Percentiles rank a stretch among this genome's conserved stretches.
Conservation (phyloP, 2,329 filamentous ascomycete genomes). For the Tricladium varicosporioides region DNA sequence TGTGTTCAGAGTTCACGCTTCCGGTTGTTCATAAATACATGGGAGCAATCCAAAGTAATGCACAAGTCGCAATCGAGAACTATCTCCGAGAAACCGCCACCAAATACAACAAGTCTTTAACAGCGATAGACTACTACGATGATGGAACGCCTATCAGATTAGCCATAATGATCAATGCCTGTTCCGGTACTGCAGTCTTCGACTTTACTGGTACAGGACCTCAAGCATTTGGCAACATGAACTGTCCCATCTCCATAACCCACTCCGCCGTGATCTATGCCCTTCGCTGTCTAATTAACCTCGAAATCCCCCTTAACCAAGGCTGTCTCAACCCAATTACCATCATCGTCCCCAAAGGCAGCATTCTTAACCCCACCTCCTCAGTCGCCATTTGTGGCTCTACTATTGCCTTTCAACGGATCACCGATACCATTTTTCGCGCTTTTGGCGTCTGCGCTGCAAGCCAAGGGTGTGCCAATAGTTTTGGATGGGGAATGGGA, state of each 20-base stretch:
- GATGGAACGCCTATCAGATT: slow-evolving; percentile 74
- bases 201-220: slow-evolving; percentile 74
- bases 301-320: slow-evolving; percentile 84
- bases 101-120: slow-evolving; percentile 67
- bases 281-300: slow-evolving; percentile 71
- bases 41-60: slow-evolving; percentile 75
- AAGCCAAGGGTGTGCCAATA: slow-evolving; percentile 76
- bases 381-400: slow-evolving; percentile 81
- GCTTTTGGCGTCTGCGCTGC: slow-evolving; percentile 77
- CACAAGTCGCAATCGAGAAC: slow-evolving; percentile 68
- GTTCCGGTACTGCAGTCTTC: slow-evolving; percentile 71
- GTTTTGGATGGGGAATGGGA: slow-evolving; percentile 77
- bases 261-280: slow-evolving; percentile 83
- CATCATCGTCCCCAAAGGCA: slow-evolving; percentile 69
- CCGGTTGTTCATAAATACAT: slow-evolving; percentile 73
- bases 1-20: slow-evolving; percentile 59
- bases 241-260: slow-evolving; percentile 76
- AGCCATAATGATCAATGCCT: slow-evolving; percentile 69
- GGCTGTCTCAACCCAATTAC: slow-evolving; percentile 74
- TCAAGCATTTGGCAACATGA: slow-evolving; percentile 74
- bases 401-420: slow-evolving; percentile 72
- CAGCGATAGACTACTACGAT: slow-evolving; percentile 69
- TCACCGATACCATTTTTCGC: slow-evolving; percentile 77
- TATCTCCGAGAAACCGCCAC: slow-evolving; percentile 65
- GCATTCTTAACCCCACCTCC: slow-evolving; percentile 69